Conservation (phyloP, 1,139 yeast species). For the Yarrowia galli region DNA sequence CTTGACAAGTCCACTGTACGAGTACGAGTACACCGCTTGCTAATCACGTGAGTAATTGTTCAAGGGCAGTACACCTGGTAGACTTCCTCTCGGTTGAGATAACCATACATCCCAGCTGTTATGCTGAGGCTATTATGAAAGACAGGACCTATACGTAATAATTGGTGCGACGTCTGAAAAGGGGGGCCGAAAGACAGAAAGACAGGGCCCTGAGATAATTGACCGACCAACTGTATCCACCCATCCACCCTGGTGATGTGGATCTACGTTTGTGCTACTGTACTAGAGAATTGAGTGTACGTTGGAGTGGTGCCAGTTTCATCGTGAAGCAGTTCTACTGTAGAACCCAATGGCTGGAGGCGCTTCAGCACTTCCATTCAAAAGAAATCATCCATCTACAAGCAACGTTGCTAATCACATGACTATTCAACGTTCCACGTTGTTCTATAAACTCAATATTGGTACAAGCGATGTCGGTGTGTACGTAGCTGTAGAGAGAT, state of each 20-base stretch:
- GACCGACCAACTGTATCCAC: constrained; percentile 3
- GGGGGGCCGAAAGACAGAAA: background rate
- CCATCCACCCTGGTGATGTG: background rate
- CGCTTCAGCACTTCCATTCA: too few species aligned
- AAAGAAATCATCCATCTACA: background rate
- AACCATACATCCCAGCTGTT: background rate
- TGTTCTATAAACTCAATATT: constrained; percentile 10
- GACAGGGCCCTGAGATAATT: background rate
- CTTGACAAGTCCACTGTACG: too few species aligned
- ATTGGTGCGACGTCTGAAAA: background rate
- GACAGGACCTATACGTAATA: background rate
- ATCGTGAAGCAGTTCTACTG: too few species aligned
- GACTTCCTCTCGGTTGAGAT: too few species aligned
- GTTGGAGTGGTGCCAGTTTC: background rate
- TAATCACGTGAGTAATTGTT: too few species aligned
- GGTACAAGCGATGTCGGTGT: too few species aligned
- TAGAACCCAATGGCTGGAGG: too few species aligned
- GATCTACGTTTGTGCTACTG: background rate
- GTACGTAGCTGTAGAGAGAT: background rate
- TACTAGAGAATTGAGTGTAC: background rate
- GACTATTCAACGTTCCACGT: constrained; percentile 19
- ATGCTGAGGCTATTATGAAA: constrained; percentile 10
- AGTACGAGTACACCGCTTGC: too few species aligned
- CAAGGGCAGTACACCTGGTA: too few species aligned
- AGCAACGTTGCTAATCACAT: constrained; percentile 16